Evolutionary conservation across 2,329 filamentous ascomycete genomes (phyloP).

Genomic region (Pseudocercospora fijiensis): DNA sequence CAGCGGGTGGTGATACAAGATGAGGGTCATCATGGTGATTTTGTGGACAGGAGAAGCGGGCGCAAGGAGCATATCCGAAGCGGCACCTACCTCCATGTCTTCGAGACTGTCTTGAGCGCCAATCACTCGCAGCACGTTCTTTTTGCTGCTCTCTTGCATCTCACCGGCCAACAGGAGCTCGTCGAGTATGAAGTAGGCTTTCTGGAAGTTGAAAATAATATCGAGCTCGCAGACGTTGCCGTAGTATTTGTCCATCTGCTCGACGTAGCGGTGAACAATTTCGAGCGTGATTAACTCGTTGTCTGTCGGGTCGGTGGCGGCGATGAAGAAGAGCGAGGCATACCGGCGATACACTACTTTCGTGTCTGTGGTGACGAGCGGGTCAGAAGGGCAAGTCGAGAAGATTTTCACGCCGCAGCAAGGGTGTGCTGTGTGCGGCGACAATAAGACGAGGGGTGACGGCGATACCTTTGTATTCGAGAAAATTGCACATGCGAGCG

Average conservation of each 20-base stretch:
- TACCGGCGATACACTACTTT: slow-evolving; percentile 99
- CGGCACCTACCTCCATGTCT: slow-evolving; percentile 90
- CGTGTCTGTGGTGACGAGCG: slow-evolving; percentile 62
- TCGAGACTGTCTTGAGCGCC: slow-evolving; percentile 96
- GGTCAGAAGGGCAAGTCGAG: slow-evolving; percentile 22
- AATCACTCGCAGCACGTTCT: slow-evolving; percentile 95
- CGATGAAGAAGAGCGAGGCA: slow-evolving; percentile 98
- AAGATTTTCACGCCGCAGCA: slow-evolving; percentile 13
- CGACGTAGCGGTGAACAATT: slow-evolving; percentile 97
- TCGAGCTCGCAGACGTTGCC: slow-evolving; percentile 99
- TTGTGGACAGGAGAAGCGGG: slow-evolving; percentile 8
- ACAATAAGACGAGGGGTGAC: slow-evolving; percentile 26
- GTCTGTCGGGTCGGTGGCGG: slow-evolving; percentile 92
- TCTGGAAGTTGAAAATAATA: slow-evolving; percentile 99
- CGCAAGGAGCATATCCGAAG: background rate
- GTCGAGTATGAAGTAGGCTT: slow-evolving; percentile 98
- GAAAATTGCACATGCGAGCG: slow-evolving; percentile 99
- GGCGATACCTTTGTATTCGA: slow-evolving; percentile 88
- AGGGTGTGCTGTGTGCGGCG: slow-evolving; percentile 12
- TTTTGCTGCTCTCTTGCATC: slow-evolving; percentile 98
- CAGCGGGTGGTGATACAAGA: slow-evolving; percentile 33
- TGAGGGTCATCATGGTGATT: slow-evolving; percentile 10
- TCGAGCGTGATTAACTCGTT: slow-evolving; percentile 98
- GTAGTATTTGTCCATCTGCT: slow-evolving; percentile 99
- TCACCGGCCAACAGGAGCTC: slow-evolving; percentile 93